A percentile compares a stretch with the other conserved stretches of the same genome.
Conservation (phyloP, 2,329 filamentous ascomycete species). For the Ophiostoma himal-ulmi region DNA sequence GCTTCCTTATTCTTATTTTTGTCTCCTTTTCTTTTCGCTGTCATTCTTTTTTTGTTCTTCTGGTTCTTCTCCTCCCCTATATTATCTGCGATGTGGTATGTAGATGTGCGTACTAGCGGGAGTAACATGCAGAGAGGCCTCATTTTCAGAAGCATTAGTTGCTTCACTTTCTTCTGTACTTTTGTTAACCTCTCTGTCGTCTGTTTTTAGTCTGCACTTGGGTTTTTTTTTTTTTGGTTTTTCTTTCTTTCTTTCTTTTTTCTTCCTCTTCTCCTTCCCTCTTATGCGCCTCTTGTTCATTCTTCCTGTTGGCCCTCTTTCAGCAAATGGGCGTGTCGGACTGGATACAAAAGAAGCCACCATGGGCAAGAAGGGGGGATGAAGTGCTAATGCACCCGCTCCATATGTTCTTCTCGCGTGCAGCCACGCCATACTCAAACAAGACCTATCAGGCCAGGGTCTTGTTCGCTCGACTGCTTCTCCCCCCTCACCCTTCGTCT, state of each 20-base stretch:
- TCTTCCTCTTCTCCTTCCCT: neutral
- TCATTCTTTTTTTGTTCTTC: neutral
- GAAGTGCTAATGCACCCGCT: slow-evolving; percentile 14
- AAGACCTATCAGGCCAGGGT: slow-evolving; percentile 10
- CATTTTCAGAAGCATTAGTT: neutral
- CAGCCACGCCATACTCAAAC: slow-evolving; percentile 16
- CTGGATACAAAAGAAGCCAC: neutral
- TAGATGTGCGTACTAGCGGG: neutral
- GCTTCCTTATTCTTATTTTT: neutral
- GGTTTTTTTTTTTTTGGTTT: neutral
- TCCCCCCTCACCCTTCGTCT: neutral
- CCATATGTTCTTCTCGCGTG: slow-evolving; percentile 15
- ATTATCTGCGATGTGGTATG: slow-evolving; percentile 1
- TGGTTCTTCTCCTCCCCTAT: neutral
- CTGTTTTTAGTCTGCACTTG: neutral
- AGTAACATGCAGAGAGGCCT: slow-evolving; percentile 4
- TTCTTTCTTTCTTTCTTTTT: neutral
- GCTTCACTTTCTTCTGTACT: neutral
- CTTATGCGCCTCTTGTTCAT: neutral
- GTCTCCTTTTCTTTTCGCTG: neutral
- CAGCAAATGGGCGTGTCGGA: neutral
- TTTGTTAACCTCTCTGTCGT: neutral
- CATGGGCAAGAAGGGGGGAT: neutral
- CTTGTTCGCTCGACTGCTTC: neutral
- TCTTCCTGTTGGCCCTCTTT: neutral